Conservation (phyloP, 2,329 filamentous ascomycete species). For the Ustulina deusta region DNA sequence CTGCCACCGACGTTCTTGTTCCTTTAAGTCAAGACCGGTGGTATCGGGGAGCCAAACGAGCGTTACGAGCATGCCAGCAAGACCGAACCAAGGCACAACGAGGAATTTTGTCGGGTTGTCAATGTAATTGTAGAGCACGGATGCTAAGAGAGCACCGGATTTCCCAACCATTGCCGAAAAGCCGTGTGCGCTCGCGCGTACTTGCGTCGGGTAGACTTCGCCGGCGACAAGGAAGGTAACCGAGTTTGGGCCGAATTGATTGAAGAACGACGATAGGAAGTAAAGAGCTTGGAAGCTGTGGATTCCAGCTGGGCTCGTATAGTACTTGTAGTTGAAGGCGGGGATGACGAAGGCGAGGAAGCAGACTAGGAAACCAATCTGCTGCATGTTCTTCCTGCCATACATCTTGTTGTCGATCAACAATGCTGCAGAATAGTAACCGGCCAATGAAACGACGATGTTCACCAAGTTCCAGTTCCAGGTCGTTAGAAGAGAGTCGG, state of each 20-base stretch:
- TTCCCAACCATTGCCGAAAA: slow-evolving; percentile 95
- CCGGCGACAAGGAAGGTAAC: slow-evolving; percentile 97
- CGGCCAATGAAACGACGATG: slow-evolving; percentile 83
- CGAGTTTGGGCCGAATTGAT: slow-evolving; percentile 96
- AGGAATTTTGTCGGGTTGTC: slow-evolving; percentile 85
- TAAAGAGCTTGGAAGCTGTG: slow-evolving; percentile 98
- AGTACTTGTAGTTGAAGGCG: slow-evolving; percentile 89
- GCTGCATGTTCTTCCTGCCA: slow-evolving; percentile 96
- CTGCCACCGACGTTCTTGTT: slow-evolving; percentile 93
- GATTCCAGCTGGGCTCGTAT: slow-evolving; percentile 76
- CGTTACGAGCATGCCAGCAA: slow-evolving; percentile 86
- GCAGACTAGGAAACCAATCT: slow-evolving; percentile 89
- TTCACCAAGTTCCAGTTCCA: slow-evolving; percentile 97
- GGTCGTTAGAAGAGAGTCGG: slow-evolving; percentile 80
- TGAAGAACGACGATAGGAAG: slow-evolving; percentile 98
- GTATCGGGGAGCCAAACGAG: slow-evolving; percentile 93
- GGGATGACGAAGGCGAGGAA: slow-evolving; percentile 95
- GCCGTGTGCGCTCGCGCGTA: slow-evolving; percentile 93
- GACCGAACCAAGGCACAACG: slow-evolving; percentile 92
- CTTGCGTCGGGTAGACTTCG: slow-evolving; percentile 94
- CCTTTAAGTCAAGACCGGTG: slow-evolving; percentile 94
- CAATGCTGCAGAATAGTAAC: slow-evolving; percentile 91
- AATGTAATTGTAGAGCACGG: slow-evolving; percentile 96
- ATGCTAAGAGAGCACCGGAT: slow-evolving; percentile 85
- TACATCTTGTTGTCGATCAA: slow-evolving; percentile 97